Evolutionary conservation across 306 rosid species (phyloP).

Genomic region (Dryas drummondii): DNA sequence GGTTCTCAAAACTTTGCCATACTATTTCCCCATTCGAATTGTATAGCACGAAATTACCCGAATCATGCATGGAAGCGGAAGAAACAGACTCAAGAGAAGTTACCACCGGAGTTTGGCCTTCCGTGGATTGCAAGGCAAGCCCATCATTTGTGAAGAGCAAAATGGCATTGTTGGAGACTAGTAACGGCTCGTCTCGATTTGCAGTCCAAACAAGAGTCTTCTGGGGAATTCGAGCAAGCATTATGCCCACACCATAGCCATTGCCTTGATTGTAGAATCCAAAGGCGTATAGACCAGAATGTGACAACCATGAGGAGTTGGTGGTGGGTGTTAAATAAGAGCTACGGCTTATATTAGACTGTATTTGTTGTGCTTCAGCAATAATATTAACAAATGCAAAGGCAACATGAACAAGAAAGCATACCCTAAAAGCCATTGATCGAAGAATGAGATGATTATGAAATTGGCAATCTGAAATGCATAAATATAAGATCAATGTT

Average conservation of each 20-base stretch:
- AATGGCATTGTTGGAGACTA: constrained; percentile 5
- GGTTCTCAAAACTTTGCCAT: constrained; percentile 24
- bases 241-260: constrained; percentile 25
- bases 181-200: constrained; percentile 12
- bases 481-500: too few species aligned
- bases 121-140: constrained; percentile 5
- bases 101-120: neutral
- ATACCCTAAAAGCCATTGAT: neutral
- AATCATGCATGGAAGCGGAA: constrained; percentile 26
- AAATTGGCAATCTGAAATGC: too few species aligned
- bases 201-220: constrained; percentile 38
- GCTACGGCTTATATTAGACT: constrained; percentile 9
- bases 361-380: constrained; percentile 12
- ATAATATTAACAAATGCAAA: neutral
- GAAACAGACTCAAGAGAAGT: neutral
- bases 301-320: constrained; percentile 30
- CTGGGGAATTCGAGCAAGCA: constrained; percentile 21
- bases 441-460: too few species aligned
- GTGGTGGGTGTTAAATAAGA: constrained; percentile 17
- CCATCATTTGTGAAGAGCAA: constrained; percentile 23
- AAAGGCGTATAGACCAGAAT: constrained; percentile 34
- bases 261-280: constrained; percentile 26
- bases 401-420: neutral
- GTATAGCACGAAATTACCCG: constrained; percentile 28
- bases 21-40: neutral